Evolutionary conservation across 306 rosid genomes (phyloP), one percentile per base, ranked within the genome.

Genomic region (Mimosa bimucronata): DNA sequence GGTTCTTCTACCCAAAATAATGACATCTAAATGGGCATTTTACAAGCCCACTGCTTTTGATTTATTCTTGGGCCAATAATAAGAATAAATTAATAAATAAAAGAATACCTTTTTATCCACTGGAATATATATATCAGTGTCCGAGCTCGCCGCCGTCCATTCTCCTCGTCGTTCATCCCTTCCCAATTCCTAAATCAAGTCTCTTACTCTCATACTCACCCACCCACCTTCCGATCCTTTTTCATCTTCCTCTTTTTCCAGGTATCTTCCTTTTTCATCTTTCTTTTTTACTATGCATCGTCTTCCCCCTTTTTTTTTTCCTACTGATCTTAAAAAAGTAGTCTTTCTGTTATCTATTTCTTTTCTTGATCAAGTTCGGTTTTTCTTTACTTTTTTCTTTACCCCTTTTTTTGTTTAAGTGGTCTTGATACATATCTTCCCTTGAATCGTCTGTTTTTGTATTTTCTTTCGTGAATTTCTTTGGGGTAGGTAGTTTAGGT

Each of bases 241-340:
- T 73, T 89, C 95, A 87, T 84, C 92, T 86, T 89, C 89, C 92
- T 91, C 90, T 91, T 89, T 89, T 91, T 87, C 87, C 92, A 90
- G 92, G 94, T 90, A 13, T 44, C 48, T 23, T 14, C 42, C 19
- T n/a, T 6, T 28, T 41, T 31, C 48, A 23, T 74, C 31, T 23
- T 1, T 28, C 38, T 23, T 1, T 28, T 12, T 45, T n/a, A 25
- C 15, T 25, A 13, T 21, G 23, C 25, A 13, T 44, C 45, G 19
- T 16, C 16, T 9, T 11, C 62, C 23, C 7, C n/a, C n/a, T n/a
- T n/a, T n/a, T n/a, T n/a, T 45, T 40, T 42, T 45, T 64, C 5
- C 3, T 42, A 61, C 62, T 61, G 61, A 64, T 62, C 46, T 64
- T 7, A 15, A 30, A 26, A 15, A 45, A 34, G 29, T 25, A 45